Evolutionary conservation across 164 flowering plant genomes (phyloP), one percentile per base, ranked within the genome.

Genomic region (Vitis riparia): DNA sequence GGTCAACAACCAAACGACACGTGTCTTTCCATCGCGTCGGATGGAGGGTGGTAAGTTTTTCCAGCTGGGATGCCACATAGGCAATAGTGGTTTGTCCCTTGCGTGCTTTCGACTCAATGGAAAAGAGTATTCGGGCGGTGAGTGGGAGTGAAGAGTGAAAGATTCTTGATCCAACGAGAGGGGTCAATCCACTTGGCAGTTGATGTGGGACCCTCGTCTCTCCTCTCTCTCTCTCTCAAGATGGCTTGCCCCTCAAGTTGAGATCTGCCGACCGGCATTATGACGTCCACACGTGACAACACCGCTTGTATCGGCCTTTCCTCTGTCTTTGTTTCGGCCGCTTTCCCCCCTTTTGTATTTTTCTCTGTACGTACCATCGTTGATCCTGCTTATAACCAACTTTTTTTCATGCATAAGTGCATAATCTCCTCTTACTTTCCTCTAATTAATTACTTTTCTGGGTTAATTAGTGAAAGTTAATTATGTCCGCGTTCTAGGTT

Each of bases 61-160:
- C 81, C 84, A 78, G 70, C 70, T 71, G 3, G 68, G 84, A 76
- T 53, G 74, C 75, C 79, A 76, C 65, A 67, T 75, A 55, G 12
- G 14, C 11, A 1, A n/a, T 23, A 47, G 44, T 61, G 44, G n/a
- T 32, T 52, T 51, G 51, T 55, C 55, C 81, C 63, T 79, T 82
- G 83, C 83, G 76, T 82, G 78, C 69, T 1, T 48, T 65, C 69
- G 70, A 78, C 80, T 78, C 81, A 66, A 77, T 8, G n/a, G 60
- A 51, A 57, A 30, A 8, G 10, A 3, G 44, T 37, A 37, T 37
- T 23, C 2, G 27, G 27, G 27, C 27, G 27, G 27, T 23, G 27
- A 23, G 27, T 23, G 44, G 44, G 44, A 37, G 44, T 37, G n/a
- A 29, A 0, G 23, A 3, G 6, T 2, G 10, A 27, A 3, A 17